Conservation (phyloP, 371 early-diverging fungal species). For the Cokeromyces recurvatus region DNA sequence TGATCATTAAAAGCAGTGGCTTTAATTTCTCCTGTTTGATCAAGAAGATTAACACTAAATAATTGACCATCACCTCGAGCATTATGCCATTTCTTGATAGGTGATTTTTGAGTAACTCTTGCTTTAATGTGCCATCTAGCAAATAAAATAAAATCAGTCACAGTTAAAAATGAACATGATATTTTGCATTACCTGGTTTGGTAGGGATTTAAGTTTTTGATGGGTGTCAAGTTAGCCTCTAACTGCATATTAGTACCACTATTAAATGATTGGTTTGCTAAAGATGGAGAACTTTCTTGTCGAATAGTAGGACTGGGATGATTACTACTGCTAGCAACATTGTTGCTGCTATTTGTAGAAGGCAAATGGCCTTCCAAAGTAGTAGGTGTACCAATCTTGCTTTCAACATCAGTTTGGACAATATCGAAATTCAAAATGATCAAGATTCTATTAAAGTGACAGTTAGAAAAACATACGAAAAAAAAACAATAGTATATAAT, state of each 20-base stretch:
- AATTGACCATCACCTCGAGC: conserved; percentile 79
- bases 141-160: neutral
- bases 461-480: neutral
- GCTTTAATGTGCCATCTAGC: conserved; percentile 88
- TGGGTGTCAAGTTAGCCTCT: conserved; percentile 42
- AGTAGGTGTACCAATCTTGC: conserved; percentile 43
- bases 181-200: conserved; percentile 62
- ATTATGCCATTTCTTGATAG: conserved; percentile 81
- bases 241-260: conserved; percentile 56
- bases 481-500: no score
- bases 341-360: conserved; percentile 4
- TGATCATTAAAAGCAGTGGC: conserved; percentile 87
- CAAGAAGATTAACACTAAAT: conserved; percentile 85
- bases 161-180: neutral
- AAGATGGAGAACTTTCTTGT: neutral
- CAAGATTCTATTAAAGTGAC: conserved; percentile 36
- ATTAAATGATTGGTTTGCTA: conserved; percentile 17
- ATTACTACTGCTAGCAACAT: conserved; percentile 2
- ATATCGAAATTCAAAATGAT: conserved; percentile 53
- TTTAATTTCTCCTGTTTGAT: conserved; percentile 88
- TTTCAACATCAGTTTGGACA: conserved; percentile 22
- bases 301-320: neutral
- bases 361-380: conserved; percentile 21
- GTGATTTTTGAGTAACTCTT: conserved; percentile 78
- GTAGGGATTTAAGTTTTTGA: conserved; percentile 70